Evolutionary conservation across 768 basidiomycete genomes (phyloP).

Genomic region (Termitomyces sp.): DNA sequence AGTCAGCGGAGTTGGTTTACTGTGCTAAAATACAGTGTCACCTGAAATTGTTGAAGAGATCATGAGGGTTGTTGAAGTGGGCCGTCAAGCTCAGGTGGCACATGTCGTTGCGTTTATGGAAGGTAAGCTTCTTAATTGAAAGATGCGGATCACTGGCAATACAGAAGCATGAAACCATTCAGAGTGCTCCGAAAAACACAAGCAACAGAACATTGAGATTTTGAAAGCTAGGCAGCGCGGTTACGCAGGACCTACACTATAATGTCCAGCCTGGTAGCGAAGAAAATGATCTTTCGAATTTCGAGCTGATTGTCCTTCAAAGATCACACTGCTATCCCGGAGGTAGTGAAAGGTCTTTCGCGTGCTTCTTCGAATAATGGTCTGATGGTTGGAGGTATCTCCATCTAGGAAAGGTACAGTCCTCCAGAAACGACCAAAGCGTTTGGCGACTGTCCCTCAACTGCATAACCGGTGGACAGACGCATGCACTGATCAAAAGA

Average conservation of each 20-base stretch:
- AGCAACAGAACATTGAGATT: slow-evolving; percentile 1
- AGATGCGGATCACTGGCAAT: slow-evolving; percentile 1
- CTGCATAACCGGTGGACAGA: not conserved
- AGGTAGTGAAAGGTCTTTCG: not conserved
- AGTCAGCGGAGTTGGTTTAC: not conserved
- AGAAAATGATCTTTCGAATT: not conserved
- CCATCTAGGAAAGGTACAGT: not conserved
- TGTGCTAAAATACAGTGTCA: not conserved
- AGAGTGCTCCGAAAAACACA: slow-evolving; percentile 7
- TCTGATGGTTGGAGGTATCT: no score
- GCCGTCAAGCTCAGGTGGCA: slow-evolving; percentile 7
- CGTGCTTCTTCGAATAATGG: not conserved
- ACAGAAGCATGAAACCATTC: not conserved
- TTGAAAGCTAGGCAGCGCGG: not conserved
- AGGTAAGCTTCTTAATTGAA: slow-evolving; percentile 4
- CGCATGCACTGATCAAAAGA: not conserved
- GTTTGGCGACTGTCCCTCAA: no score
- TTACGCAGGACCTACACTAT: not conserved
- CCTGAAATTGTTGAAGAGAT: slow-evolving; percentile 7
- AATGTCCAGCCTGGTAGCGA: not conserved
- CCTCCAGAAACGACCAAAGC: not conserved
- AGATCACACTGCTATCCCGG: not conserved
- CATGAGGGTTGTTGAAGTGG: slow-evolving; percentile 8
- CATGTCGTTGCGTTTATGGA: slow-evolving; percentile 9
- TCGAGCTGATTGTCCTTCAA: not conserved